Evolutionary conservation across 768 basidiomycete species (phyloP), one percentile per base, ranked within the genome.

Genomic region (Tulasnella sp.): DNA sequence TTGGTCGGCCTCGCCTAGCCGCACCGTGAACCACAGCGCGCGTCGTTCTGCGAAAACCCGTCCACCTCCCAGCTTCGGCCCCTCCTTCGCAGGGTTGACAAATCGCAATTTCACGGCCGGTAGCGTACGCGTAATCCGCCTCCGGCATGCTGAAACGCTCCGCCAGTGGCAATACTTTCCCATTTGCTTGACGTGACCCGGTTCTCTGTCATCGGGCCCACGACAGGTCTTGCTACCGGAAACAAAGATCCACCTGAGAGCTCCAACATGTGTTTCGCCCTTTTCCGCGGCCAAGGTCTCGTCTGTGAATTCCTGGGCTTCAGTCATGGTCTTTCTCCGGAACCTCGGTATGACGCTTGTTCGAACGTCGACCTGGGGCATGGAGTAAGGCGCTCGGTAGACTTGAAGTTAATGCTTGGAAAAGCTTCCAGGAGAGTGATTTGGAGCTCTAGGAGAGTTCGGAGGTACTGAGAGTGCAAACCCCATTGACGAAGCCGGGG

Each of bases 391-490:
- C 81, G 85, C 84, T 70, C 79, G 71, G 18, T 85, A 99, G 99
- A 88, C 92, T 95, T 74, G 98, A 95, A 79, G 99, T n/a, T 87
- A 40, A 99, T 97, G 79, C 92, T 96, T 2, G 98, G 97, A 3
- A 99, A 91, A 23, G 97, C 98, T 84, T 99, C 98, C 80, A 99
- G 94, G 79, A 99, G 90, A 7, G 95, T 95, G 84, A 99, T 97
- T 81, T 90, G 89, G 85, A 99, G 90, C 81, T 88, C 74, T 90
- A 89, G 29, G 96, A 94, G n/a, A 99, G 91, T 85, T 98, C 97
- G 32, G 97, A 96, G 84, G n/a, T 98, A 98, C 96, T 97, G 98
- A 77, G 90, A 89, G 82, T 91, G 92, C 26, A 88, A 82, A 80
- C 87, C 87, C 86, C n/a, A 84, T 92, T 91, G 46, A 96, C 89